Conservation (phyloP, 2,329 filamentous ascomycete genomes). For the Aspergillus eucalypticola region DNA sequence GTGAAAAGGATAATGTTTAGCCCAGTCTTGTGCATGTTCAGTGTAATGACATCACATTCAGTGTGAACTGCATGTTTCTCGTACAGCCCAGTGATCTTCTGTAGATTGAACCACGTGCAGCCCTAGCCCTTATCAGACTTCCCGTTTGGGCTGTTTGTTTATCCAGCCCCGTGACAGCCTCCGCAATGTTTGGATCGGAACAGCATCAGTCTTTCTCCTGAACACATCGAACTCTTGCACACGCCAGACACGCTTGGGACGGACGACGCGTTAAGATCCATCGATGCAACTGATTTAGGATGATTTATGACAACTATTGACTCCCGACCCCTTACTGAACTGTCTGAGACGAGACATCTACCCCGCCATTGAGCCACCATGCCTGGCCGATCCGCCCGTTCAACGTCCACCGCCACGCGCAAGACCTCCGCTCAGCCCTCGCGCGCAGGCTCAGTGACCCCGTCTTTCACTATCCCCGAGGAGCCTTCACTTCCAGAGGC, state of each 20-base stretch:
- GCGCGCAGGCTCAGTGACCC: constrained; percentile 64
- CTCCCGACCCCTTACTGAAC: constrained; percentile 5
- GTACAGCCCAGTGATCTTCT: background rate
- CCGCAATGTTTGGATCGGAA: constrained; percentile 12
- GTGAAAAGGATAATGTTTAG: too few relatives aligned
- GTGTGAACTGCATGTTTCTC: background rate
- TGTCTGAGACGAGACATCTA: constrained; percentile 9
- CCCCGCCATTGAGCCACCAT: constrained; percentile 31
- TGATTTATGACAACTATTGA: constrained; percentile 11
- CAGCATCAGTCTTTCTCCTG: background rate
- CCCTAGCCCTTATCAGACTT: constrained; percentile 37
- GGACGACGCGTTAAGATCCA: background rate
- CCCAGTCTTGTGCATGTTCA: background rate
- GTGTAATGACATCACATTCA: background rate
- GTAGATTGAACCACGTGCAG: constrained; percentile 24
- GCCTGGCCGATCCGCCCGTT: constrained; percentile 44
- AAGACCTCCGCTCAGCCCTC: constrained; percentile 62
- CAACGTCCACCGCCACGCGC: constrained; percentile 38
- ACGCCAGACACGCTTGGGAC: background rate
- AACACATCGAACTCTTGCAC: background rate
- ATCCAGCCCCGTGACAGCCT: constrained; percentile 29
- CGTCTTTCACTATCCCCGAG: constrained; percentile 57
- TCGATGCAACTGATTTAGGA: constrained; percentile 14
- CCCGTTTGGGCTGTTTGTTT: constrained; percentile 46
- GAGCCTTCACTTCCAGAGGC: constrained; percentile 53